Conservation (phyloP, 2,329 filamentous ascomycete species). For the Ramularia endophylla region DNA sequence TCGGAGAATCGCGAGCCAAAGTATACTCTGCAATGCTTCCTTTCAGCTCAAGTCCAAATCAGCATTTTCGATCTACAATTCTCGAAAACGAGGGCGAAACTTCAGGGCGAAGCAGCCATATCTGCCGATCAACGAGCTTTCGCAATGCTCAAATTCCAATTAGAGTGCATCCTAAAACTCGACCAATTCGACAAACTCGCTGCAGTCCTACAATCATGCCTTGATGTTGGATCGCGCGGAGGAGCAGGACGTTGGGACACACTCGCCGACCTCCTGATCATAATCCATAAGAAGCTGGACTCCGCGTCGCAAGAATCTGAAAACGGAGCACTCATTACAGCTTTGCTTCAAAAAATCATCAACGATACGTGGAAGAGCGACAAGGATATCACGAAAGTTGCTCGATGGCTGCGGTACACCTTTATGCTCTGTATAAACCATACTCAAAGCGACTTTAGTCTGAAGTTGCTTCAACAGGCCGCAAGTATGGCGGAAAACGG, state of each 20-base stretch:
- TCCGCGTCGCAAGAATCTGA: neutral
- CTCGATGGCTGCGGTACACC: constrained; percentile 73
- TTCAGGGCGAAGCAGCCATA: constrained; percentile 28
- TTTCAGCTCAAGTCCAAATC: constrained; percentile 55
- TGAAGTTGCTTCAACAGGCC: constrained; percentile 57
- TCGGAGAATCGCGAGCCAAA: constrained; percentile 39
- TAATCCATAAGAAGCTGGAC: constrained; percentile 35
- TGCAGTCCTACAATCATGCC: constrained; percentile 49
- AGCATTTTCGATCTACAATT: constrained; percentile 50
- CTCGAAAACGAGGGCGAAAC: no score
- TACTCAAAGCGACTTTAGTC: constrained; percentile 12
- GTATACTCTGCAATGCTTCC: constrained; percentile 55
- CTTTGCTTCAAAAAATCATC: constrained; percentile 58
- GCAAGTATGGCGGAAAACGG: constrained; percentile 44
- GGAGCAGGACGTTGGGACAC: constrained; percentile 36
- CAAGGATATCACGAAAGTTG: constrained; percentile 55
- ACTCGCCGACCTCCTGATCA: constrained; percentile 42
- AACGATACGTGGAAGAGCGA: constrained; percentile 54
- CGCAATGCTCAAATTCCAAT: constrained; percentile 67
- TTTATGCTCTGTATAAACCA: constrained; percentile 63
- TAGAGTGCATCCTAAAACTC: constrained; percentile 66
- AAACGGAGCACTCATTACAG: constrained; percentile 16
- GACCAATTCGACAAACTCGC: constrained; percentile 62
- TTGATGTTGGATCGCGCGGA: constrained; percentile 13
- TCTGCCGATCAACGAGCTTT: constrained; percentile 42